Conservation (phyloP, 441 rosid genomes). For the Macaranga tanarius region DNA sequence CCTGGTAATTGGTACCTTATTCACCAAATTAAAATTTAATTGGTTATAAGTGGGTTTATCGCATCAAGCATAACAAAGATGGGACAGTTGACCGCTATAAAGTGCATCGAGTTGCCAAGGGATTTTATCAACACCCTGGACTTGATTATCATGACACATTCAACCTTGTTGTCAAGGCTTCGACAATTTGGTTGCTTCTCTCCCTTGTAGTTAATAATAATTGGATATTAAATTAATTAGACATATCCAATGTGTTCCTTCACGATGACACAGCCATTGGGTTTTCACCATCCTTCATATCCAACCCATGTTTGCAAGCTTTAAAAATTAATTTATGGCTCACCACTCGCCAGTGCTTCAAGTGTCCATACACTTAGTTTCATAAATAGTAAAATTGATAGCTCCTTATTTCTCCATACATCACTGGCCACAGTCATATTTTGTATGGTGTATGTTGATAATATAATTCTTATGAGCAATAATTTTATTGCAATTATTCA, state of each 20-base stretch:
- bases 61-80: neutral
- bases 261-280: neutral
- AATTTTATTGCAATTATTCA: neutral
- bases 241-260: neutral
- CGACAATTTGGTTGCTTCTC: neutral
- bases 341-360: neutral
- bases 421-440: accelerated
- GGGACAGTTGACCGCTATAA: neutral
- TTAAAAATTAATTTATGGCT: neutral
- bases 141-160: neutral
- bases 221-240: neutral
- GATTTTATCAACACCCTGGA: neutral
- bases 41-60: neutral
- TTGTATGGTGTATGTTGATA: neutral
- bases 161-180: neutral
- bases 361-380: neutral
- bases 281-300: neutral
- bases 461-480: neutral
- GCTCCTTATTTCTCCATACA: neutral
- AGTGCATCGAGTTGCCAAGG: neutral
- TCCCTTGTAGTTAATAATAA: neutral
- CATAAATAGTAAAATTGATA: neutral
- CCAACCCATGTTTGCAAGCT: neutral
- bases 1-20: no score
- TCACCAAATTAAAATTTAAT: no score